A percentile compares a stretch with the other conserved stretches of the same genome.
Evolutionary conservation across 1,284 basidiomycete species (phyloP).

Genomic region (Lignosus rhinocerotis): DNA sequence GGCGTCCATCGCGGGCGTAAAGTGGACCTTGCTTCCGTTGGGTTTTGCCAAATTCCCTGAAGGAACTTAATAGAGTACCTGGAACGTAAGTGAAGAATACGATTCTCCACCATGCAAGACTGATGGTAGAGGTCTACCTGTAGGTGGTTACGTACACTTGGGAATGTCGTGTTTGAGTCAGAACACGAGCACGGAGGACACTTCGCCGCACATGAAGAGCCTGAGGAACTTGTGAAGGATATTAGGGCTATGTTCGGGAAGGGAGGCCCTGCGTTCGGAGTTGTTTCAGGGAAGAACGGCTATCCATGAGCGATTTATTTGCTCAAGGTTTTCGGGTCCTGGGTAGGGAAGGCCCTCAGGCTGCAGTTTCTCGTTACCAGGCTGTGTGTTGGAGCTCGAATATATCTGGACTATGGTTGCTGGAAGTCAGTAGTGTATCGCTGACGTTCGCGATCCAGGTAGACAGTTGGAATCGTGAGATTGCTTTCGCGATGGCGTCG

Average conservation of each 20-base stretch:
- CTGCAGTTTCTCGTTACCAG: too few relatives aligned
- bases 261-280: constrained; percentile 32
- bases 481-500: too few relatives aligned
- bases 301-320: constrained; percentile 4
- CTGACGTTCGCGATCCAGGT: too few relatives aligned
- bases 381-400: too few relatives aligned
- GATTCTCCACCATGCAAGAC: neutral
- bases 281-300: constrained; percentile 27
- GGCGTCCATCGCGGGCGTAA: neutral
- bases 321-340: too few relatives aligned
- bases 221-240: constrained; percentile 30
- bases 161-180: constrained; percentile 33
- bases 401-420: too few relatives aligned
- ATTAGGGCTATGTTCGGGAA: constrained; percentile 33
- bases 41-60: constrained; percentile 52
- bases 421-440: too few relatives aligned
- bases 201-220: constrained; percentile 34
- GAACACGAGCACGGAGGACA: constrained; percentile 33
- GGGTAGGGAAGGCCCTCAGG: too few relatives aligned
- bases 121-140: neutral
- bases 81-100: constrained; percentile 36
- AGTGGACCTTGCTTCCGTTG: constrained; percentile 39
- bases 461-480: too few relatives aligned
- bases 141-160: constrained; percentile 15
- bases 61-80: constrained; percentile 40